These are phyloP conservation scores for Ogataea populi-albae DNA, from an alignment of 805 yeast species.

Conservation along the genomic window DNA sequence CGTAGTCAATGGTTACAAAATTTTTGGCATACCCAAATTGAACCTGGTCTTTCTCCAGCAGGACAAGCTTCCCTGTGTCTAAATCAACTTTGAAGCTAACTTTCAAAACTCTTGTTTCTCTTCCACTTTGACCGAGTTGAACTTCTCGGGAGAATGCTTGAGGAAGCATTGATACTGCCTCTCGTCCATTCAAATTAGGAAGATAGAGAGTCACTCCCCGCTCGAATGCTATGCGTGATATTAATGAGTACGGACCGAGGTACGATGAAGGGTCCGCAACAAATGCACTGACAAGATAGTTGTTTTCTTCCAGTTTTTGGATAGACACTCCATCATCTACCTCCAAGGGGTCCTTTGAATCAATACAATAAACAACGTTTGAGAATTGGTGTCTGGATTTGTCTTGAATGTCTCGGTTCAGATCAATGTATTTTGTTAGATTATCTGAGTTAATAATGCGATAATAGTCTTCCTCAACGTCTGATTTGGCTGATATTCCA, in stretches of 20 bases:
- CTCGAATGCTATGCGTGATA: conserved; percentile 56
- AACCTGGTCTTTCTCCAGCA: conserved; percentile 28
- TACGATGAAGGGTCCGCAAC: conserved; percentile 86
- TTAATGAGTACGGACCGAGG: conserved; percentile 36
- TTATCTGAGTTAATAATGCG: conserved; percentile 25
- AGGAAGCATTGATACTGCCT: conserved; percentile 66
- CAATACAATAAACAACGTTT: conserved; percentile 74
- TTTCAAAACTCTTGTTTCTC: conserved; percentile 38
- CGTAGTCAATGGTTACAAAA: conserved; percentile 59
- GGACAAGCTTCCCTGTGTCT: conserved; percentile 15
- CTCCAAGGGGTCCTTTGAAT: conserved; percentile 75
- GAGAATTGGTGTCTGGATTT: conserved; percentile 39
- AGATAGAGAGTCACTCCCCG: conserved; percentile 68
- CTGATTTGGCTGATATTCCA: conserved; percentile 41
- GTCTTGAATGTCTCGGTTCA: conserved; percentile 13
- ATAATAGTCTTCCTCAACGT: conserved; percentile 42
- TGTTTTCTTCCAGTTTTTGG: conserved; percentile 22
- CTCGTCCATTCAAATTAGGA: conserved; percentile 46
- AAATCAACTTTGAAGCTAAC: conserved; percentile 21
- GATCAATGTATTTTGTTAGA: conserved; percentile 15
- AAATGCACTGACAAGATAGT: conserved; percentile 57
- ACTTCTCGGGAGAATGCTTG: conserved; percentile 42
- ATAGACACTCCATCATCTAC: conserved; percentile 92
- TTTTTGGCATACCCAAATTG: conserved; percentile 41
- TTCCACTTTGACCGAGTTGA: conserved; percentile 47